These are phyloP conservation scores for Avena atlantica DNA, from an alignment of 176 grass and related monocot species.

Conservation along the genomic window DNA sequence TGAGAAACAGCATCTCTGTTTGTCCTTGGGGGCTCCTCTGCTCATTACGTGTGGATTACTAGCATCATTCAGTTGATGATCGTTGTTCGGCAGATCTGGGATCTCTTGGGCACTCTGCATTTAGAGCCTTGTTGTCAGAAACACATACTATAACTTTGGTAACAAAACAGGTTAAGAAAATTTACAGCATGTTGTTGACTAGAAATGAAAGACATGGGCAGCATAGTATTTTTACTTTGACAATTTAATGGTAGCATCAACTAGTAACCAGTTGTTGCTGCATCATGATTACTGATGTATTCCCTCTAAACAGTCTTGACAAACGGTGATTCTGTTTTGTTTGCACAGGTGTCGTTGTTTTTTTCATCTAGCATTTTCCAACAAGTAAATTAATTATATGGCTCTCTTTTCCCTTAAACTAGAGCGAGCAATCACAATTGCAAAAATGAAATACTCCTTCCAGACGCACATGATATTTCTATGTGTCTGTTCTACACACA, in stretches of 20 bases:
- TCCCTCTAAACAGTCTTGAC: not conserved
- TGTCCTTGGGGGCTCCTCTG: slow-evolving; percentile 41
- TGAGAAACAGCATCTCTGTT: slow-evolving; percentile 55
- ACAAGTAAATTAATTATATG: not conserved
- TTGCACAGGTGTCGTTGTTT: not conserved
- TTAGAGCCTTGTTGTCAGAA: not conserved
- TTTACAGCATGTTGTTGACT: not conserved
- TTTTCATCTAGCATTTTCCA: not conserved
- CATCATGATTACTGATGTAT: not conserved
- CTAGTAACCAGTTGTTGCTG: not conserved
- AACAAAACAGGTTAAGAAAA: not conserved
- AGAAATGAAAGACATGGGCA: not conserved
- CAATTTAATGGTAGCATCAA: not conserved
- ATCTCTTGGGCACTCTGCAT: slow-evolving; percentile 6
- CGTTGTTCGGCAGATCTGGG: not conserved
- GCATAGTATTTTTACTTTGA: not conserved
- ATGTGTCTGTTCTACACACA: not conserved
- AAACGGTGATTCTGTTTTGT: not conserved
- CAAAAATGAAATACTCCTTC: not conserved
- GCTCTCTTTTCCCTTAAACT: not conserved
- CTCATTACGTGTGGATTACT: not conserved
- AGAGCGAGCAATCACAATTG: not conserved
- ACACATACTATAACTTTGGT: not conserved
- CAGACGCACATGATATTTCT: not conserved
- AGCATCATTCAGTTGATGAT: slow-evolving; percentile 11